Percentiles rank a stretch among this genome's conserved stretches.
These are phyloP conservation scores for Tetradesmus obliquus DNA, from an alignment of 139 green algal genomes.

Conservation along the genomic window DNA sequence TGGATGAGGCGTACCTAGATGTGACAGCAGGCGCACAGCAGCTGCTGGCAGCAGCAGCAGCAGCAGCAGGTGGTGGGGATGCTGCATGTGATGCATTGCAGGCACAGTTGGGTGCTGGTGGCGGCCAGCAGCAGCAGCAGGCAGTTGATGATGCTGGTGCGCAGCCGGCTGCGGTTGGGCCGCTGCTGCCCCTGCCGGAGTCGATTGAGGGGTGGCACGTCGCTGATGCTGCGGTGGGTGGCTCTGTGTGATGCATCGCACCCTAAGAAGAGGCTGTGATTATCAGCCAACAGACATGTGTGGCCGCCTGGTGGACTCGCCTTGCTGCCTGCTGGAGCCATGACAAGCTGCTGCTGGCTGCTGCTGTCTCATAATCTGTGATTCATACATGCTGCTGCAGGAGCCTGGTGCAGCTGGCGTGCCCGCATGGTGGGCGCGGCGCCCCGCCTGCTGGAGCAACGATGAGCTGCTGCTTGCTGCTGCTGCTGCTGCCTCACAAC, in stretches of 20 bases:
- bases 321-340: too few relatives aligned
- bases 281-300: too few relatives aligned
- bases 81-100: background rate
- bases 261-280: too few relatives aligned
- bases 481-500: slow-evolving; percentile 42
- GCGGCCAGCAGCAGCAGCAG: background rate
- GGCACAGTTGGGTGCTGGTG: background rate
- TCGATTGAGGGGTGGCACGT: slow-evolving; percentile 67
- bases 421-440: slow-evolving; percentile 66
- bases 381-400: background rate
- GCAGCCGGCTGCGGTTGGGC: slow-evolving; percentile 2
- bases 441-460: slow-evolving; percentile 52
- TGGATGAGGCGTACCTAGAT: slow-evolving; percentile 90
- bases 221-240: slow-evolving; percentile 2
- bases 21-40: slow-evolving; percentile 69
- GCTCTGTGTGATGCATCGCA: background rate
- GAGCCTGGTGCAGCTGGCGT: slow-evolving; percentile 15
- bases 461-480: slow-evolving; percentile 75
- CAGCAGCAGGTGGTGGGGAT: background rate
- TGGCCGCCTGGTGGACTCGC: too few relatives aligned
- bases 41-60: slow-evolving; percentile 50
- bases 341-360: too few relatives aligned
- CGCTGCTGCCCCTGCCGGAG: slow-evolving; percentile 43
- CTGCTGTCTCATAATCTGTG: too few relatives aligned
- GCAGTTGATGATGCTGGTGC: background rate